Evolutionary conservation across 495 filamentous ascomycete genomes (phyloP).

Genomic region (Letharia lupina): DNA sequence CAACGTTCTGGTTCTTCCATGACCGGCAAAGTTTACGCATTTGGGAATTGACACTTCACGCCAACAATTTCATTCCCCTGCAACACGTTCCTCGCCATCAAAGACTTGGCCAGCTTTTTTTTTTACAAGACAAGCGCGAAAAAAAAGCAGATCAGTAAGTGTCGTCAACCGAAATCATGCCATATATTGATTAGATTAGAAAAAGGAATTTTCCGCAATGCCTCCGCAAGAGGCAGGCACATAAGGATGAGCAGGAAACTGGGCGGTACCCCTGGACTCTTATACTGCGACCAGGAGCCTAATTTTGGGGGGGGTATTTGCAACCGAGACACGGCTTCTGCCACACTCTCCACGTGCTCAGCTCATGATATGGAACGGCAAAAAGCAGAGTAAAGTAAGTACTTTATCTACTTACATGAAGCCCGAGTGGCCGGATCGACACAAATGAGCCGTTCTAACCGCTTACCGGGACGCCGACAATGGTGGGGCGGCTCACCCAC

Average conservation of each 20-base stretch:
- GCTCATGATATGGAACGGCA: neutral
- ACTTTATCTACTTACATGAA: neutral
- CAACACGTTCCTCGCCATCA: neutral
- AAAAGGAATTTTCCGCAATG: neutral
- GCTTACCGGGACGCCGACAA: neutral
- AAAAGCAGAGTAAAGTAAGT: neutral
- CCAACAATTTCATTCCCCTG: neutral
- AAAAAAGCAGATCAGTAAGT: neutral
- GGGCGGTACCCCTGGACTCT: neutral
- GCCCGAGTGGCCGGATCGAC: neutral
- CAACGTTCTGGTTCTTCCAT: neutral
- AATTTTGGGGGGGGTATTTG: neutral
- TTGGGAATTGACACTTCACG: neutral
- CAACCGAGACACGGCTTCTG: neutral
- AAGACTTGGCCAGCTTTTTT: neutral
- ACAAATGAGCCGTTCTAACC: neutral
- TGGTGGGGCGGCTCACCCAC: neutral
- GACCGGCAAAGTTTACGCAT: neutral
- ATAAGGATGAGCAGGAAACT: neutral
- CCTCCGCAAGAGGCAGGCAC: neutral
- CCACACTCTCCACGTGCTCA: neutral
- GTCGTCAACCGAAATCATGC: neutral
- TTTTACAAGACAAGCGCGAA: neutral
- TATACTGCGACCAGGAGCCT: neutral
- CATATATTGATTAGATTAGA: neutral